Evolutionary conservation across 1,284 basidiomycete species (phyloP), one percentile per base, ranked within the genome.

Genomic region (Tremellales sp.): DNA sequence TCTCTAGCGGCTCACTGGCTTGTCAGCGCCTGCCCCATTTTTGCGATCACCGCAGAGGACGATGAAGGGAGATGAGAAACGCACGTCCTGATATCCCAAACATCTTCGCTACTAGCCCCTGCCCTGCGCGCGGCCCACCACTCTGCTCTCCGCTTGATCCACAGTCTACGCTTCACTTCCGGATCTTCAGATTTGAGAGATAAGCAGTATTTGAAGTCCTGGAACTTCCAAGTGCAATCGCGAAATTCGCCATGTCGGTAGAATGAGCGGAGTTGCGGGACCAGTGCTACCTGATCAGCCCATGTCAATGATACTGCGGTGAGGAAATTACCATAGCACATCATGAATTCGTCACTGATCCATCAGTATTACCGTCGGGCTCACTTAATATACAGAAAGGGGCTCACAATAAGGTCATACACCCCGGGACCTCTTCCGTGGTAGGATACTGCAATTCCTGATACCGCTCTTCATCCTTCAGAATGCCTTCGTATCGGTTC

Each of bases 191-290:
- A 79, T 70, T 92, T 93, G 56, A 87, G 76, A 51, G 84, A 86
- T 77, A 97, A 77, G 75, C 94, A 98, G 75, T 89, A 96, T 75
- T 97, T 97, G 80, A 94, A 94, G 63, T 96, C 92, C 57, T 91
- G 85, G 64, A 86, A 80, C 68, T 94, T 92, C 46, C 79, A 78
- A 0, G 77, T 78, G 70, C 94, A 97, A 53, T 84, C 82, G 1
- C 85, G 79, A 61, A 86, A 80, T 43, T 82, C 78, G 3, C 94
- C 94, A 61, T 86, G 84, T 58, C 94, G 82, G 72, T 97, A 97
- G 42, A 96, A 76, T 2, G 86, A 84, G 59, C 85, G 86, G 49
- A 93, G 73, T 72, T 97, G 93, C 8, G 83, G 82, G 25, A 84
- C 81, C 33, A 96, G 79, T 36, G 85, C 91, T 92, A 59, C 6